Conservation (phyloP, 768 basidiomycete species). For the Pleurotus salmoneostramineus region DNA sequence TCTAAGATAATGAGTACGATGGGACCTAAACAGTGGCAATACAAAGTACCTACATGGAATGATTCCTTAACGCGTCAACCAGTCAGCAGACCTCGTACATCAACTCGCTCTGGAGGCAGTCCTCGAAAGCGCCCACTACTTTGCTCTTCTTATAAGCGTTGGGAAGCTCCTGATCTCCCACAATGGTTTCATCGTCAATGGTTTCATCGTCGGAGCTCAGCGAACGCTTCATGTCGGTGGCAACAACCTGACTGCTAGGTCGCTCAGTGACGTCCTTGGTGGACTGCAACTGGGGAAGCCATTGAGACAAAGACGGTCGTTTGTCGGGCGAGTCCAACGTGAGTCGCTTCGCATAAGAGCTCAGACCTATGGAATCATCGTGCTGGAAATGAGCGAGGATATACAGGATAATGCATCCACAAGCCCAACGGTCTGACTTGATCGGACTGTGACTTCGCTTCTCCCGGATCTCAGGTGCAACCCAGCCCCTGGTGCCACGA, state of each 20-base stretch:
- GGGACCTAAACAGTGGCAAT: no score
- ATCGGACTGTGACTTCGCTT: slow-evolving; percentile 7
- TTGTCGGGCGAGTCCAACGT: not conserved
- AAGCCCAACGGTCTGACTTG: slow-evolving; percentile 10
- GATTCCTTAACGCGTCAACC: no score
- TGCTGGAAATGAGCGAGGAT: not conserved
- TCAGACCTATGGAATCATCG: not conserved
- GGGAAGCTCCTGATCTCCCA: no score
- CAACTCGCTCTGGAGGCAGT: no score
- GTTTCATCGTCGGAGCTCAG: no score
- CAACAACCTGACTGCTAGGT: not conserved
- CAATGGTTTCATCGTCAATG: no score
- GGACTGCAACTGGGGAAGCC: not conserved
- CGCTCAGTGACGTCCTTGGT: not conserved
- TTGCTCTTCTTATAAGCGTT: no score
- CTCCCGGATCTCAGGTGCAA: slow-evolving; percentile 8
- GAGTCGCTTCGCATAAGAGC: not conserved
- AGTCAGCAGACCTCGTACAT: no score
- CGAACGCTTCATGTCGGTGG: not conserved
- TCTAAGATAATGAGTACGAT: no score
- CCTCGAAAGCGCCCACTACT: no score
- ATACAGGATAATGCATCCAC: slow-evolving; percentile 8
- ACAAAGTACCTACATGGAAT: no score
- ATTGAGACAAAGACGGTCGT: slow-evolving; percentile 4
- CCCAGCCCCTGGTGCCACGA: slow-evolving; percentile 6